A percentile compares a stretch with the other conserved stretches of the same genome.
These are phyloP conservation scores for Nothophaeocryptopus gaeumannii DNA, from an alignment of 2,329 filamentous ascomycete species.

Conservation along the genomic window DNA sequence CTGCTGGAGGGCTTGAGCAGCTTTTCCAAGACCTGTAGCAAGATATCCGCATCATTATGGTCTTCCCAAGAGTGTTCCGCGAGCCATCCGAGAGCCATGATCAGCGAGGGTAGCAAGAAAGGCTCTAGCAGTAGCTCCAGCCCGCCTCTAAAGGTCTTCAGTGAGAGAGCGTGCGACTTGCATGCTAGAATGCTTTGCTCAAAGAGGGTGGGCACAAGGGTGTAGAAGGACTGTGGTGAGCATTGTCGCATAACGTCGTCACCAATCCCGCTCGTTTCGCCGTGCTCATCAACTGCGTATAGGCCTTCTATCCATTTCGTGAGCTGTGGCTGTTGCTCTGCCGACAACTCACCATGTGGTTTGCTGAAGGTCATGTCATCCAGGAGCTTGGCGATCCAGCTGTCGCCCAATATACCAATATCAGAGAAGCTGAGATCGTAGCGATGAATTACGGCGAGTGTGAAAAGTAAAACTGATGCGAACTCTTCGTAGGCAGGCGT, in stretches of 20 bases:
- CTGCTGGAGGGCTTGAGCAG: slow-evolving; percentile 68
- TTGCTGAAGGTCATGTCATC: slow-evolving; percentile 58
- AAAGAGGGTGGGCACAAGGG: slow-evolving; percentile 73
- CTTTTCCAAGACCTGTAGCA: slow-evolving; percentile 69
- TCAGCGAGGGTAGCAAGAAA: slow-evolving; percentile 73
- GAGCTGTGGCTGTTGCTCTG: slow-evolving; percentile 65
- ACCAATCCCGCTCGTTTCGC: slow-evolving; percentile 61
- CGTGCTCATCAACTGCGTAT: slow-evolving; percentile 63
- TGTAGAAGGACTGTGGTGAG: slow-evolving; percentile 77
- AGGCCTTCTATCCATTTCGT: slow-evolving; percentile 74
- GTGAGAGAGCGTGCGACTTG: slow-evolving; percentile 61
- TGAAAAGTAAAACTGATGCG: slow-evolving; percentile 69
- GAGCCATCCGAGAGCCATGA: slow-evolving; percentile 70
- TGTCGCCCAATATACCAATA: slow-evolving; percentile 61
- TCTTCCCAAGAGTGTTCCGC: slow-evolving; percentile 66
- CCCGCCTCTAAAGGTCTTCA: slow-evolving; percentile 70
- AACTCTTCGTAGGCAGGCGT: slow-evolving; percentile 86
- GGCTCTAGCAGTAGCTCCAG: slow-evolving; percentile 79
- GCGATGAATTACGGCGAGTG: slow-evolving; percentile 72
- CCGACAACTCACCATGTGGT: slow-evolving; percentile 58
- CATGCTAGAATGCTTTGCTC: slow-evolving; percentile 71
- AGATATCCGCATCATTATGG: slow-evolving; percentile 61
- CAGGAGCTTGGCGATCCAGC: slow-evolving; percentile 67
- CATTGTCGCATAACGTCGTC: slow-evolving; percentile 81
- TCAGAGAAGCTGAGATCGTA: slow-evolving; percentile 65